Percentiles rank a stretch among this genome's conserved stretches.
phyloP scores from a whole-genome alignment of 345 rosid genomes.

The Populus deltoides region DNA sequence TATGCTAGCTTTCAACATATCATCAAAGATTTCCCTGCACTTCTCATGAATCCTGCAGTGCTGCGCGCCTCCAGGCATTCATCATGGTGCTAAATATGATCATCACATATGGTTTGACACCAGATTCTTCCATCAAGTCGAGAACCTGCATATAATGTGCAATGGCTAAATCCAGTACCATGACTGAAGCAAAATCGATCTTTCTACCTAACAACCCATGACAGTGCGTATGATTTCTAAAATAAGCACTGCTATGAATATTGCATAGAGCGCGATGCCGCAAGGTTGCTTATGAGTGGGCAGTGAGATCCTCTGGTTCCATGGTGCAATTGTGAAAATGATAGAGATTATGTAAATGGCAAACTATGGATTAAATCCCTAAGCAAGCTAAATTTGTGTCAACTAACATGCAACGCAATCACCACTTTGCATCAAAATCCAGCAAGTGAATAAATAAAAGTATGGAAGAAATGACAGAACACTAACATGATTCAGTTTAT shows the following conservation, averaged over 20 bases:
- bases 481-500: too few species aligned
- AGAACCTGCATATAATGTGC: constrained; percentile 45
- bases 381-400: too few species aligned
- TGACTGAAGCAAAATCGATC: not conserved
- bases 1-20: constrained; percentile 56
- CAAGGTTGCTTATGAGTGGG: too few species aligned
- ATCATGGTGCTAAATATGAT: constrained; percentile 64
- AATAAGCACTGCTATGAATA: not conserved
- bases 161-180: not conserved
- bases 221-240: not conserved
- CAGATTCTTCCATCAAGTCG: constrained; percentile 48
- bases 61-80: constrained; percentile 54
- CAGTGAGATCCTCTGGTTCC: too few species aligned
- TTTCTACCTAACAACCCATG: not conserved
- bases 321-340: too few species aligned
- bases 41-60: constrained; percentile 64
- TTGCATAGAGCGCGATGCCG: not conserved
- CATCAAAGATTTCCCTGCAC: constrained; percentile 55
- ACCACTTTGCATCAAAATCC: too few species aligned
- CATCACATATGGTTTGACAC: constrained; percentile 59
- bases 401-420: too few species aligned
- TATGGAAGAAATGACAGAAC: too few species aligned
- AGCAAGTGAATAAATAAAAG: too few species aligned
- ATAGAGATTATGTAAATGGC: too few species aligned
- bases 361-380: too few species aligned